These are phyloP conservation scores for Monilinia polystroma DNA, from an alignment of 2,329 filamentous ascomycete genomes.

Conservation along the genomic window DNA sequence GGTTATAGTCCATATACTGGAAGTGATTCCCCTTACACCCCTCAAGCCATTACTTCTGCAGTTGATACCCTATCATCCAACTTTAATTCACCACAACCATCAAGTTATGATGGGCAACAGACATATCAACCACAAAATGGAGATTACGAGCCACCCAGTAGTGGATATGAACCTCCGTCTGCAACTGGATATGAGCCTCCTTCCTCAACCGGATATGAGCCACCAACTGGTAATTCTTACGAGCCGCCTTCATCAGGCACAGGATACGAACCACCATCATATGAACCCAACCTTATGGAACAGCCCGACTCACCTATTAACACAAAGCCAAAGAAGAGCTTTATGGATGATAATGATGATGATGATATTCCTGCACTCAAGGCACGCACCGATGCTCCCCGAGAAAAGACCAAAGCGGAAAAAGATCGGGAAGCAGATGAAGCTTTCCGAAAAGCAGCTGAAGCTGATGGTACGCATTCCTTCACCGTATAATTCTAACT, in stretches of 20 bases:
- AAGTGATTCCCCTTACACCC: conserved; percentile 19
- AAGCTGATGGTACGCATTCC: conserved; percentile 61
- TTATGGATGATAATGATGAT: conserved; percentile 70
- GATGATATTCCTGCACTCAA: conserved; percentile 59
- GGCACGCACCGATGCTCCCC: conserved; percentile 42
- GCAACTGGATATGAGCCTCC: conserved; percentile 33
- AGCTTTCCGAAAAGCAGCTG: conserved; percentile 80
- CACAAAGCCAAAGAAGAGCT: conserved; percentile 67
- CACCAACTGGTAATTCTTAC: conserved; percentile 32
- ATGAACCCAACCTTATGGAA: conserved; percentile 52
- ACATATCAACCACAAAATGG: conserved; percentile 24
- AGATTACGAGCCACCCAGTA: conserved; percentile 26
- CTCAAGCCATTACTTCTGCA: conserved; percentile 7
- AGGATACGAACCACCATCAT: conserved; percentile 47
- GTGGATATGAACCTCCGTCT: conserved; percentile 43
- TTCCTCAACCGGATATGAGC: conserved; percentile 33
- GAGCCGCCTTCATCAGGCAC: conserved; percentile 30
- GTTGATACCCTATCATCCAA: not conserved
- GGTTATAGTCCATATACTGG: conserved; percentile 30
- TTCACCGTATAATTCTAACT: not conserved
- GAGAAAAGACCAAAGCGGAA: conserved; percentile 61
- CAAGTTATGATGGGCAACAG: conserved; percentile 27
- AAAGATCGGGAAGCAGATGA: conserved; percentile 80
- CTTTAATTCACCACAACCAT: conserved; percentile 30
- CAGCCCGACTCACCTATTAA: conserved; percentile 44